Percentiles rank a stretch among this genome's conserved stretches.
These are phyloP conservation scores for Plasmodium malariae DNA, from an alignment of 169 alveolate genomes.

Conservation along the genomic window DNA sequence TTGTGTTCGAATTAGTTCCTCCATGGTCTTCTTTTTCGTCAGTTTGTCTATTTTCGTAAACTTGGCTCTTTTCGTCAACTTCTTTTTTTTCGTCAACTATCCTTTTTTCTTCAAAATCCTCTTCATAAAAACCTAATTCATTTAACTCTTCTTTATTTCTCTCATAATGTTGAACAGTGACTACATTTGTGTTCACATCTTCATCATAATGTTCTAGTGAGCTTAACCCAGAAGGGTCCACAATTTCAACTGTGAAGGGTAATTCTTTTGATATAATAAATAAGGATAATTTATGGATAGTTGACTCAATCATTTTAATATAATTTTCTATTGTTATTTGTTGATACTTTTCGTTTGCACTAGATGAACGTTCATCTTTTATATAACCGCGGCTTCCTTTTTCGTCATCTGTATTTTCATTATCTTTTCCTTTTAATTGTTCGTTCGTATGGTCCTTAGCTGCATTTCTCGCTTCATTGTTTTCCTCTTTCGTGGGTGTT, in stretches of 20 bases:
- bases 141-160: slow-evolving; percentile 86
- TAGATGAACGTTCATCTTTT: background rate
- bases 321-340: slow-evolving; percentile 72
- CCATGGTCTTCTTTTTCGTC: background rate
- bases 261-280: slow-evolving; percentile 56
- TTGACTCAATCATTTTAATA: slow-evolving; percentile 58
- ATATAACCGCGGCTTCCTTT: background rate
- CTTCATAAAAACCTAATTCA: slow-evolving; percentile 89
- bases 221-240: slow-evolving; percentile 96
- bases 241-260: slow-evolving; percentile 91
- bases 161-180: slow-evolving; percentile 82
- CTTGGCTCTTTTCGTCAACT: background rate
- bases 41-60: too few relatives aligned
- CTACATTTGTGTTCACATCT: slow-evolving; percentile 80
- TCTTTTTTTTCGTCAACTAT: slow-evolving; percentile 37
- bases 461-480: background rate
- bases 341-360: slow-evolving; percentile 2
- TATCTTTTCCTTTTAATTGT: background rate
- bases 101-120: slow-evolving; percentile 76
- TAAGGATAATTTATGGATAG: slow-evolving; percentile 27
- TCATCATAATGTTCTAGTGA: slow-evolving; percentile 86
- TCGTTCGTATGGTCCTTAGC: background rate
- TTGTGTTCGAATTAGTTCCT: background rate
- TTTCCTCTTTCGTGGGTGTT: background rate
- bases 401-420: background rate